Evolutionary conservation across 176 grass and related monocot genomes (phyloP).

Genomic region (Musa beccarii): DNA sequence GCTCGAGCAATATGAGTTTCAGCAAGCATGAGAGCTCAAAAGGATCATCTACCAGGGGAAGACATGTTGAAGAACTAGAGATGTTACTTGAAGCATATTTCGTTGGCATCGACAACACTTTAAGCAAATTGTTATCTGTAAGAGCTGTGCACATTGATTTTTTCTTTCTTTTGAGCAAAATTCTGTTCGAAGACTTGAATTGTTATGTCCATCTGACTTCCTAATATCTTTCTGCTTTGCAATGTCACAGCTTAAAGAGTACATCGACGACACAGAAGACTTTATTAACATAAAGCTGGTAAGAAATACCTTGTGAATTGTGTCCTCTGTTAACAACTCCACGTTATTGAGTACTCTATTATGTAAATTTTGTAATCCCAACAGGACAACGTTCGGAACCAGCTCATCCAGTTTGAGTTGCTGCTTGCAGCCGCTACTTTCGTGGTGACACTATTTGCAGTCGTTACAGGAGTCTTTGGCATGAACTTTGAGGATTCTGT

Average conservation of each 20-base stretch:
- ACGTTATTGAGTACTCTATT: not conserved
- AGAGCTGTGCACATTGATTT: not conserved
- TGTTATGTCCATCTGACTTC: not conserved
- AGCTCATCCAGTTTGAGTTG: slow-evolving; percentile 22
- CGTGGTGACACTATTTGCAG: slow-evolving; percentile 20
- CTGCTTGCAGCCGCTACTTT: slow-evolving; percentile 16
- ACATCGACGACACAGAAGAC: slow-evolving; percentile 20
- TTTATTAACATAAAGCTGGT: slow-evolving; percentile 23
- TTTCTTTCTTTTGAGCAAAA: not conserved
- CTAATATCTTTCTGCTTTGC: not conserved
- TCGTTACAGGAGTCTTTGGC: slow-evolving; percentile 21
- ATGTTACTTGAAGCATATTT: slow-evolving; percentile 26
- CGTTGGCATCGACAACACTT: slow-evolving; percentile 16
- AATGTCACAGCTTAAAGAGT: slow-evolving; percentile 18
- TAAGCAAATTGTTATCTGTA: slow-evolving; percentile 23
- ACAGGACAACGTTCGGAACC: slow-evolving; percentile 25
- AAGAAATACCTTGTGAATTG: not conserved
- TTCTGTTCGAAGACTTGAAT: not conserved
- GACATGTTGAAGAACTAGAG: slow-evolving; percentile 18
- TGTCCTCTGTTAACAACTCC: not conserved
- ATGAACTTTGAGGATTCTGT: slow-evolving; percentile 24
- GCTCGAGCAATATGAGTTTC: slow-evolving; percentile 11
- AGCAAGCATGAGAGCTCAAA: slow-evolving; percentile 14
- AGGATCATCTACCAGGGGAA: slow-evolving; percentile 7
- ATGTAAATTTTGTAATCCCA: not conserved